phyloP scores from a whole-genome alignment of 495 filamentous ascomycete species.

The Daldinia vernicosa region DNA sequence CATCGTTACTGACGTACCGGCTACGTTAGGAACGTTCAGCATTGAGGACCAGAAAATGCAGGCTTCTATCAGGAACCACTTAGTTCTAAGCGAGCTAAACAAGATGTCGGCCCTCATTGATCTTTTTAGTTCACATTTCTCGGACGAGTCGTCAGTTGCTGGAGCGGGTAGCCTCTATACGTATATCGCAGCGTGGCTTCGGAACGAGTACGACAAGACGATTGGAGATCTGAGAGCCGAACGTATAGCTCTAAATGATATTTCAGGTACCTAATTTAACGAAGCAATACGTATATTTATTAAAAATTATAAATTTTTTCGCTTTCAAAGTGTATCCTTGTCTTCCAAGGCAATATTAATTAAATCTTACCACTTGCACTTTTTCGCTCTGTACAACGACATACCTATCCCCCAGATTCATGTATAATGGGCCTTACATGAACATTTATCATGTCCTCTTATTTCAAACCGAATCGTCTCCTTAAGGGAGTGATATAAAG shows the following conservation, averaged over 20 bases:
- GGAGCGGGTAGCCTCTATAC: background rate
- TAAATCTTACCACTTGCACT: background rate
- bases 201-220: background rate
- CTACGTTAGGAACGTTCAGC: background rate
- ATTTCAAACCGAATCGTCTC: background rate
- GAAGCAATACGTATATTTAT: background rate
- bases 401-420: background rate
- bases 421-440: background rate
- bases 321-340: background rate
- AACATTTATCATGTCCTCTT: background rate
- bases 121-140: background rate
- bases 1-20: background rate
- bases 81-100: background rate
- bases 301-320: background rate
- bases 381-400: background rate
- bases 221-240: background rate
- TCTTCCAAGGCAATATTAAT: background rate
- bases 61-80: background rate
- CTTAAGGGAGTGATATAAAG: background rate
- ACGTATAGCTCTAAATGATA: background rate
- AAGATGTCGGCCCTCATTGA: background rate
- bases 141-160: background rate
- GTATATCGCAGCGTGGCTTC: background rate
- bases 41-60: background rate
- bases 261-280: background rate